Percentiles rank a stretch among this genome's conserved stretches.
Conservation (phyloP, 495 filamentous ascomycete species). For the Saxophila tyrrhenica region DNA sequence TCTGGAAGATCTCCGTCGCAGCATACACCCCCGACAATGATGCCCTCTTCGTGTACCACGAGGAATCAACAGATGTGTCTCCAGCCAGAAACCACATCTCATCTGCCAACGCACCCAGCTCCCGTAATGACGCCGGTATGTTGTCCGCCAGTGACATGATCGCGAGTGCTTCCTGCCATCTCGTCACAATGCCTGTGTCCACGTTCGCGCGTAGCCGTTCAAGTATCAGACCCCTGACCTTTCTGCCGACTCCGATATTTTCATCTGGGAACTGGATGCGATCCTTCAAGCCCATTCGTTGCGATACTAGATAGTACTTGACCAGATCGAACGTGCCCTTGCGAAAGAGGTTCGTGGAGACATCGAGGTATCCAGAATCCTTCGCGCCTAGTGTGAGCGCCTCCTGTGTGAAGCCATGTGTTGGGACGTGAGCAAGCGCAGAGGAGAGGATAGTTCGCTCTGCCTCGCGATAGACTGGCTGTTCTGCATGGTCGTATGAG, state of each 20-base stretch:
- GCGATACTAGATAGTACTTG: slow-evolving; percentile 64
- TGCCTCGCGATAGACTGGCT: slow-evolving; percentile 54
- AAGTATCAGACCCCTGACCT: slow-evolving; percentile 54
- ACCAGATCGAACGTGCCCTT: slow-evolving; percentile 71
- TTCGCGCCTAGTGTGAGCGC: slow-evolving; percentile 67
- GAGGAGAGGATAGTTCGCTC: slow-evolving; percentile 72
- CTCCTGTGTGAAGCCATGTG: slow-evolving; percentile 64
- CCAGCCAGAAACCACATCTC: slow-evolving; percentile 81
- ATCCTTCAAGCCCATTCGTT: slow-evolving; percentile 46
- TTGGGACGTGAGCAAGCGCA: slow-evolving; percentile 65
- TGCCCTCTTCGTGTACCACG: slow-evolving; percentile 85
- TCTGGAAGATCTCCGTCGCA: slow-evolving; percentile 77
- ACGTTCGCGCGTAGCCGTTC: slow-evolving; percentile 62
- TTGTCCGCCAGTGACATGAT: slow-evolving; percentile 73
- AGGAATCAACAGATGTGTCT: slow-evolving; percentile 65
- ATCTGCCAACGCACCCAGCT: slow-evolving; percentile 69
- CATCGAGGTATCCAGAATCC: slow-evolving; percentile 75
- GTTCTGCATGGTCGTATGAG: slow-evolving; percentile 52
- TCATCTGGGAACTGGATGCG: slow-evolving; percentile 36
- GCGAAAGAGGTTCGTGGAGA: slow-evolving; percentile 71
- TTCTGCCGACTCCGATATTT: slow-evolving; percentile 38
- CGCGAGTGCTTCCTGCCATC: slow-evolving; percentile 87
- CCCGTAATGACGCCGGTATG: slow-evolving; percentile 62
- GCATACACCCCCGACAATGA: slow-evolving; percentile 71
- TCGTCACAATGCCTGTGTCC: slow-evolving; percentile 43